These are phyloP conservation scores for Meredithiella fracta DNA, from an alignment of 2,329 filamentous ascomycete genomes.

Conservation along the genomic window DNA sequence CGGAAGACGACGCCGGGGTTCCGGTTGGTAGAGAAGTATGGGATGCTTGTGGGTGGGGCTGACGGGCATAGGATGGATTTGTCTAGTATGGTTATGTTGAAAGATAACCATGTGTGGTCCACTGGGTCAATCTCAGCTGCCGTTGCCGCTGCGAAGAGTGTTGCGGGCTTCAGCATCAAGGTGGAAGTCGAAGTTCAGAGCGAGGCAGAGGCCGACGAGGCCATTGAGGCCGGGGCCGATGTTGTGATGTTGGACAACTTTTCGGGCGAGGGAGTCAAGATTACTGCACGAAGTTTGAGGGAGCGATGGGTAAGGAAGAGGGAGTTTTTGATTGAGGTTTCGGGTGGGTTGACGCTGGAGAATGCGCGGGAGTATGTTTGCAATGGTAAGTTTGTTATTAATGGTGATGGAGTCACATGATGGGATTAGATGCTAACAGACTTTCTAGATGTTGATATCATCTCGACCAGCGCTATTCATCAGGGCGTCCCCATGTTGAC, in stretches of 20 bases:
- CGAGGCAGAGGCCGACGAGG: slow-evolving; percentile 77
- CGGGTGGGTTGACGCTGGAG: slow-evolving; percentile 68
- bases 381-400: slow-evolving; percentile 35
- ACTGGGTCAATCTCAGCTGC: slow-evolving; percentile 73
- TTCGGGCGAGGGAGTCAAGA: slow-evolving; percentile 56
- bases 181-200: slow-evolving; percentile 85
- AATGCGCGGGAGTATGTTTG: slow-evolving; percentile 75
- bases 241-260: slow-evolving; percentile 98
- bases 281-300: slow-evolving; percentile 60
- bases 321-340: slow-evolving; percentile 76
- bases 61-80: slow-evolving; percentile 87
- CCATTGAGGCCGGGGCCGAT: slow-evolving; percentile 78
- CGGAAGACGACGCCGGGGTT: slow-evolving; percentile 96
- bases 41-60: slow-evolving; percentile 84
- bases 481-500: slow-evolving; percentile 90
- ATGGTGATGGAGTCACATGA: neutral
- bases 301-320: slow-evolving; percentile 59
- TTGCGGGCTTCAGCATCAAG: slow-evolving; percentile 81
- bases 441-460: slow-evolving; percentile 66
- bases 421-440: slow-evolving; percentile 16
- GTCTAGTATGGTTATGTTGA: slow-evolving; percentile 92
- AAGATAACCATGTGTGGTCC: slow-evolving; percentile 97
- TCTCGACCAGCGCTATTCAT: slow-evolving; percentile 92
- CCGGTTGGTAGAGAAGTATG: slow-evolving; percentile 91
- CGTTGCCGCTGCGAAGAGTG: slow-evolving; percentile 65